phyloP scores from a whole-genome alignment of 2,329 filamentous ascomycete species.

The Calonectria honghensis region DNA sequence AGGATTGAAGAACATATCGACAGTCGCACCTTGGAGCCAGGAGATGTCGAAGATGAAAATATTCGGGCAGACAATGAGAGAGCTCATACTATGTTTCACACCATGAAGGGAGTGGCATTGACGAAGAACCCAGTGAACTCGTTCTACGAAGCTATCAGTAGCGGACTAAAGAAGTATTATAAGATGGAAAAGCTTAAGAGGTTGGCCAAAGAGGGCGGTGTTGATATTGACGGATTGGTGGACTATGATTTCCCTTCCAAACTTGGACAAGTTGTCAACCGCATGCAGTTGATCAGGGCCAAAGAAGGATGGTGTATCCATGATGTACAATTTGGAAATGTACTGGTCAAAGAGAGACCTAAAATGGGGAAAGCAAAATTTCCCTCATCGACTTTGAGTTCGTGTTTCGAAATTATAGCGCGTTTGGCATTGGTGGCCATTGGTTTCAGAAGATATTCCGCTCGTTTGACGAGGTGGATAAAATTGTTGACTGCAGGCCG shows the following conservation, averaged over 20 bases:
- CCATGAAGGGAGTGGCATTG: neutral
- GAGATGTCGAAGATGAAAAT: neutral
- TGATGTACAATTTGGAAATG: neutral
- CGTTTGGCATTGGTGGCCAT: neutral
- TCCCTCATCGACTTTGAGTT: conserved; percentile 1
- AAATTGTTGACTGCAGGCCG: neutral
- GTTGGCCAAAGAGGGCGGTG: neutral
- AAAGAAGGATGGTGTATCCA: neutral
- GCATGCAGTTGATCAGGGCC: neutral
- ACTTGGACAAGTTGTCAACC: neutral
- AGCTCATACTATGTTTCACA: neutral
- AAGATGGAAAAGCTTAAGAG: neutral
- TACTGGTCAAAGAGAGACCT: neutral
- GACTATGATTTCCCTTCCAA: neutral
- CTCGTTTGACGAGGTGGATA: neutral
- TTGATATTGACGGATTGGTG: neutral
- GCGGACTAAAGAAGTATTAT: neutral
- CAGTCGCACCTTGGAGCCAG: neutral
- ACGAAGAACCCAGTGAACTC: neutral
- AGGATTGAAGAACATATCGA: neutral
- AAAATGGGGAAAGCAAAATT: neutral
- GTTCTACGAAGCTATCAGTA: neutral
- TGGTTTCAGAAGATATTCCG: conserved; percentile 6
- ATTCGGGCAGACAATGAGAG: neutral
- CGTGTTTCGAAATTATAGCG: neutral